Evolutionary conservation across 768 basidiomycete species (phyloP).

Genomic region (Suillus spraguei): DNA sequence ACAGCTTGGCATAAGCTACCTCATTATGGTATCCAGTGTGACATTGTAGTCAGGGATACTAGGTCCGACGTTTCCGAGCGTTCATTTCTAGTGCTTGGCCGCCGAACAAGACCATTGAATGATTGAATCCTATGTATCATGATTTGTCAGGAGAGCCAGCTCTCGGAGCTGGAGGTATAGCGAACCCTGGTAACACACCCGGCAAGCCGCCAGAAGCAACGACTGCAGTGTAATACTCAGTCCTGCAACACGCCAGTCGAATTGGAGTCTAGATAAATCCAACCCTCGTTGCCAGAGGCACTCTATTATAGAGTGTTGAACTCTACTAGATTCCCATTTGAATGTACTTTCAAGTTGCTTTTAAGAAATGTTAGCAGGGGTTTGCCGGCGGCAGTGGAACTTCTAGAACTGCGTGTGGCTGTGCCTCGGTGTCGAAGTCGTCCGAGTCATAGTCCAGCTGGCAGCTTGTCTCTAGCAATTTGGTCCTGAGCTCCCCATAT

Average conservation of each 20-base stretch:
- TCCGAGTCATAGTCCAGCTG: too few species aligned
- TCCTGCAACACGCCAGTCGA: background rate
- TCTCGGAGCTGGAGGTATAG: background rate
- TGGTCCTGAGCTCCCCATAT: background rate
- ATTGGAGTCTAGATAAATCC: background rate
- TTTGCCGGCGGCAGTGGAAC: too few species aligned
- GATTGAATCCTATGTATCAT: slow-evolving; percentile 53
- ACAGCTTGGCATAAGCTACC: background rate
- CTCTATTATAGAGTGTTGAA: background rate
- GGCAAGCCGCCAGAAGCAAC: background rate
- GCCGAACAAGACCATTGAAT: slow-evolving; percentile 46
- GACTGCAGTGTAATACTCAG: background rate
- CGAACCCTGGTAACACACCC: background rate
- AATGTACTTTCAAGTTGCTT: background rate
- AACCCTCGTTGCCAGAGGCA: background rate
- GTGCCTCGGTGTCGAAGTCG: background rate
- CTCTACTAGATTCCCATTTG: background rate
- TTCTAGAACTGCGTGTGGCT: background rate
- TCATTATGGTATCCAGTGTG: slow-evolving; percentile 34
- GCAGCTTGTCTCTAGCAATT: background rate
- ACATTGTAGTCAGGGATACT: slow-evolving; percentile 29
- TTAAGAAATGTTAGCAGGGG: too few species aligned
- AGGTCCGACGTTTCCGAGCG: slow-evolving; percentile 8
- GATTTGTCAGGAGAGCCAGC: too few species aligned
- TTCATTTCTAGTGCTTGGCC: slow-evolving; percentile 43